phyloP scores from a whole-genome alignment of 768 basidiomycete species.

The Tubosaeta sp. region DNA sequence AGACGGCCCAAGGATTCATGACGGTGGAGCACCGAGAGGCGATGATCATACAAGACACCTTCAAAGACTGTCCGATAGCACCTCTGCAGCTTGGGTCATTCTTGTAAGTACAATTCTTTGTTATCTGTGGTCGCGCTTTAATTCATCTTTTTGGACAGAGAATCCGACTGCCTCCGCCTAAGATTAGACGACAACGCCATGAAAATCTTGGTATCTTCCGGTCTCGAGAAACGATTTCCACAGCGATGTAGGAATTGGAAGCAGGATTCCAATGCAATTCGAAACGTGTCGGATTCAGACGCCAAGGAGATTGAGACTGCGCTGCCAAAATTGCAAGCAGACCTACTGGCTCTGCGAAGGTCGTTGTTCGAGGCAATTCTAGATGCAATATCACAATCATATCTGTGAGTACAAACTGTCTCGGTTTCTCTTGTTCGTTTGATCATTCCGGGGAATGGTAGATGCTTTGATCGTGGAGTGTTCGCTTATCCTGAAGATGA shows the following conservation, averaged over 20 bases:
- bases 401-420: no score
- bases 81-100: slow-evolving; percentile 16
- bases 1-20: slow-evolving; percentile 40
- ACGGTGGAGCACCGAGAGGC: slow-evolving; percentile 25
- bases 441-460: not conserved
- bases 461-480: slow-evolving; percentile 10
- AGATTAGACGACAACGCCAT: slow-evolving; percentile 24
- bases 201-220: slow-evolving; percentile 24
- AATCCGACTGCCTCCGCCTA: slow-evolving; percentile 23
- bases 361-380: no score
- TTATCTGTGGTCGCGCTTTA: no score
- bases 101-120: no score
- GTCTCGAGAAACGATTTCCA: no score
- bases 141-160: no score
- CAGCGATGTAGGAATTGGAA: slow-evolving; percentile 23
- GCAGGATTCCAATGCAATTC: slow-evolving; percentile 5
- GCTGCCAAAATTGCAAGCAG: not conserved
- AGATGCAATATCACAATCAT: no score
- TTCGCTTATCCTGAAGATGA: slow-evolving; percentile 3
- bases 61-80: not conserved
- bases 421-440: slow-evolving; percentile 11
- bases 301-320: not conserved
- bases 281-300: not conserved
- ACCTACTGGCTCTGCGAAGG: slow-evolving; percentile 6
- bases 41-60: not conserved